phyloP scores from a whole-genome alignment of 108 stramenopile species.

The Cylindrotheca fusiformis region DNA sequence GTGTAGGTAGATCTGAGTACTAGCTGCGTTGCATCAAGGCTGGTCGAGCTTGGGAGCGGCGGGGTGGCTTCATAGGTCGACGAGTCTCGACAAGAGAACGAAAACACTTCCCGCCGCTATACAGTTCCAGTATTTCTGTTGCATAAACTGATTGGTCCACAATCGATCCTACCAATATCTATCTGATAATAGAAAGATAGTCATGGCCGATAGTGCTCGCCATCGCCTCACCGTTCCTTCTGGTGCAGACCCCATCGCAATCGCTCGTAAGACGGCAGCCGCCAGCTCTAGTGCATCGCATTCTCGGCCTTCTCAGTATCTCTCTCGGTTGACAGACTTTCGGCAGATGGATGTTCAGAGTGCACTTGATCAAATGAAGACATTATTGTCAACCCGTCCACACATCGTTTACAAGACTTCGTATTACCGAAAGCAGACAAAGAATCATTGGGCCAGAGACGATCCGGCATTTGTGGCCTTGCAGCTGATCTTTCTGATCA shows the following conservation, averaged over 20 bases:
- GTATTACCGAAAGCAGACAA: slow-evolving; percentile 91
- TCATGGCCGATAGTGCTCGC: slow-evolving; percentile 29
- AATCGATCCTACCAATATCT: too few relatives aligned
- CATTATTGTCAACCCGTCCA: slow-evolving; percentile 63
- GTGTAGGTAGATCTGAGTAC: too few relatives aligned
- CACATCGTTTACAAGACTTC: slow-evolving; percentile 87
- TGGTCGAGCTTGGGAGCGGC: too few relatives aligned
- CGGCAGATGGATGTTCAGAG: slow-evolving; percentile 87
- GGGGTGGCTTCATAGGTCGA: too few relatives aligned
- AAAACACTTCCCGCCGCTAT: too few relatives aligned
- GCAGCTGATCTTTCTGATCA: slow-evolving; percentile 76
- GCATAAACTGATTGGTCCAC: too few relatives aligned
- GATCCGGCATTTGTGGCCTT: slow-evolving; percentile 97
- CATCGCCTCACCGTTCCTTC: slow-evolving; percentile 37
- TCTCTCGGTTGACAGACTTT: slow-evolving; percentile 61
- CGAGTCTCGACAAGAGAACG: too few relatives aligned
- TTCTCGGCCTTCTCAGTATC: slow-evolving; percentile 42
- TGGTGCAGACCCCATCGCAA: slow-evolving; percentile 35
- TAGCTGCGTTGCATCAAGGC: too few relatives aligned
- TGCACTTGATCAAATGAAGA: slow-evolving; percentile 88
- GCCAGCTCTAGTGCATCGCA: slow-evolving; percentile 13
- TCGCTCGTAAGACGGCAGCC: slow-evolving; percentile 25
- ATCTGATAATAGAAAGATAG: too few relatives aligned
- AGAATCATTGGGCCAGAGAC: slow-evolving; percentile 98
- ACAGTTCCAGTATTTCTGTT: too few relatives aligned